Base-by-base conservation (phyloP, 192 early-diverging fungal genomes). In the Umbelopsis vinacea region DNA sequence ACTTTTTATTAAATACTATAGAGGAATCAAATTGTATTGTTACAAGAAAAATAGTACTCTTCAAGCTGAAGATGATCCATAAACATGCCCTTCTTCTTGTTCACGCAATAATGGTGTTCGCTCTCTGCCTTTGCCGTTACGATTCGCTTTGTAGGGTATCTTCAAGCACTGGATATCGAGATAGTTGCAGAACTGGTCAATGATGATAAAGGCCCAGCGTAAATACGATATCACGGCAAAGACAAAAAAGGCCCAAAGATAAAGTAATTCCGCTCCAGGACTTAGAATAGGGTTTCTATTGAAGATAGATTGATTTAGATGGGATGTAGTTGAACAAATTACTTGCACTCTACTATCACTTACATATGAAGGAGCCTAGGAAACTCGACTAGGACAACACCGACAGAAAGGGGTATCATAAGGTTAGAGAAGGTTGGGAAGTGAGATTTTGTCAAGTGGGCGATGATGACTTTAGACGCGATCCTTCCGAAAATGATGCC, bases 381-480 rank as follows among this genome's bases (percentile, higher is more conserved):
- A 10, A 89, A 71, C 69, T 89, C 87, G 19, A 87, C 80, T 40
- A 94, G 70, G 22, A 87, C 70, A 0, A 88, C 89, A 29, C 92
- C 93, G 12, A 93, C 10, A 11, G 88, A 74, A 55, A 95, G 72
- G 17, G 93, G 93, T 14, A 88, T 76, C 73, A 92, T 74, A 60
- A 94, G 84, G 21, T 87, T 84, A 12, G 88, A 90, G 80, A 91
- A 95, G 76, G 85, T 89, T 53, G 96, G 96, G 83, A 91, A 97
- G 43, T 83, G 77, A 72, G 85, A 88, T 81, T 93, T 91, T 37
- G 94, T 95, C 45, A 97, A 85, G 60, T 97, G 96, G 23, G 93
- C 91, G 78, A 97, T 78, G 66, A 97, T 95, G 68, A 97, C 96
- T 74, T 92, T 91, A 73, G 93, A 93, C 40, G 91, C 93, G 80